Evolutionary conservation across 768 basidiomycete species (phyloP).

Genomic region (Leucogyrophana mollusca): DNA sequence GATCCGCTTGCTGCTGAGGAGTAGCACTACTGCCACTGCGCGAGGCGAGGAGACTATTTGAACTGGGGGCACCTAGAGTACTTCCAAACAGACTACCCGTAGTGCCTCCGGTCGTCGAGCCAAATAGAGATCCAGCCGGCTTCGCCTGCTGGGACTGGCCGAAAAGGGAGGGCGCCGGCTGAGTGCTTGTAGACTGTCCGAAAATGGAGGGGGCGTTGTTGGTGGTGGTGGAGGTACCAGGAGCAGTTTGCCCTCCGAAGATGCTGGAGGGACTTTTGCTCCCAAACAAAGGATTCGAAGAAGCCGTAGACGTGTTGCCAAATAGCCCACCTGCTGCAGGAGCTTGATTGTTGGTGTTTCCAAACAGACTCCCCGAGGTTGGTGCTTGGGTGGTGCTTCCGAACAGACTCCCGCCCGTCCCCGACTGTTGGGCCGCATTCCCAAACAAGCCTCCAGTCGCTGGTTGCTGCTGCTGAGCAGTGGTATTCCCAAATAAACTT

Average conservation of each 20-base stretch:
- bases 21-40: slow-evolving; percentile 31
- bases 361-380: slow-evolving; percentile 17
- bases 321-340: slow-evolving; percentile 27
- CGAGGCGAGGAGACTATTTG: slow-evolving; percentile 38
- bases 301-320: slow-evolving; percentile 20
- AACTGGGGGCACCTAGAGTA: slow-evolving; percentile 28
- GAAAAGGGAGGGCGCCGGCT: slow-evolving; percentile 17
- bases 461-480: slow-evolving; percentile 14
- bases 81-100: slow-evolving; percentile 37
- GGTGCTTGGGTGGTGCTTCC: slow-evolving; percentile 11
- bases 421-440: slow-evolving; percentile 6
- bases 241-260: slow-evolving; percentile 27
- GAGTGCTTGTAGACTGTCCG: slow-evolving; percentile 21
- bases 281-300: slow-evolving; percentile 34
- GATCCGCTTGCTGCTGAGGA: slow-evolving; percentile 52
- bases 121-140: slow-evolving; percentile 28
- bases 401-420: slow-evolving; percentile 17
- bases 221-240: slow-evolving; percentile 11
- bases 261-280: slow-evolving; percentile 28
- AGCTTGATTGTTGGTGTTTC: slow-evolving; percentile 7
- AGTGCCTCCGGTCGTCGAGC: slow-evolving; percentile 20
- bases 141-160: slow-evolving; percentile 21
- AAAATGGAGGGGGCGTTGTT: slow-evolving; percentile 28
- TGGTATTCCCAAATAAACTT: slow-evolving; percentile 21
- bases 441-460: slow-evolving; percentile 18